Conservation (phyloP, 2,329 filamentous ascomycete species). For the Ophiocordyceps australis region DNA sequence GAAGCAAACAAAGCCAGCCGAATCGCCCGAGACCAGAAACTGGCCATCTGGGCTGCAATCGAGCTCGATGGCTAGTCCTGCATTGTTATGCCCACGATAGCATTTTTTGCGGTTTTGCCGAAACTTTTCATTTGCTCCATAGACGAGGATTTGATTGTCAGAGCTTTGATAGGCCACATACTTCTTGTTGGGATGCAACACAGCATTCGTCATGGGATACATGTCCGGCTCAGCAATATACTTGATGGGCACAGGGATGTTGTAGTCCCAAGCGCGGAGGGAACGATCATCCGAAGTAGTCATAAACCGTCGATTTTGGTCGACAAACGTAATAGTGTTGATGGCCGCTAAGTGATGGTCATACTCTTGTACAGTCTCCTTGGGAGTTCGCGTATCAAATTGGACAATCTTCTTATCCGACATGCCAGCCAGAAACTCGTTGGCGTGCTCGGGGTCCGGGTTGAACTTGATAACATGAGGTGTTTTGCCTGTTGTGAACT, state of each 20-base stretch:
- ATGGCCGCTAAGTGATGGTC: conserved; percentile 95
- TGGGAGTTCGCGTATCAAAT: conserved; percentile 67
- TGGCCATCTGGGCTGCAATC: conserved; percentile 81
- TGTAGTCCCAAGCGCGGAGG: conserved; percentile 93
- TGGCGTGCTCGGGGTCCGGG: conserved; percentile 53
- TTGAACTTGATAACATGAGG: conserved; percentile 93
- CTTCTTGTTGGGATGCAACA: conserved; percentile 75
- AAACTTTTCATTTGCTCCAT: conserved; percentile 88
- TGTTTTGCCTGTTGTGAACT: conserved; percentile 86
- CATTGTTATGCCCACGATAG: conserved; percentile 90
- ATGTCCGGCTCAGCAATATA: conserved; percentile 96
- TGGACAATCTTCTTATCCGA: conserved; percentile 98
- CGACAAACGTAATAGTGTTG: conserved; percentile 94
- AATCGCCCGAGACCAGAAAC: conserved; percentile 76
- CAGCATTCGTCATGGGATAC: conserved; percentile 82
- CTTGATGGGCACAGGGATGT: conserved; percentile 95
- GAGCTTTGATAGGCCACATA: conserved; percentile 86
- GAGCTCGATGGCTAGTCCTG: conserved; percentile 82
- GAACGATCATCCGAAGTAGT: conserved; percentile 96
- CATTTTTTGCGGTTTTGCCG: conserved; percentile 94
- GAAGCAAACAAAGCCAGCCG: conserved; percentile 78
- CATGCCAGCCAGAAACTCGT: conserved; percentile 93
- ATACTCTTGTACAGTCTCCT: conserved; percentile 85
- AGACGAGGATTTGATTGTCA: conserved; percentile 95
- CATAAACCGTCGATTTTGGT: conserved; percentile 89